These are phyloP conservation scores for Geranomyces variabilis DNA, from an alignment of 192 early-diverging fungal genomes.

Conservation along the genomic window DNA sequence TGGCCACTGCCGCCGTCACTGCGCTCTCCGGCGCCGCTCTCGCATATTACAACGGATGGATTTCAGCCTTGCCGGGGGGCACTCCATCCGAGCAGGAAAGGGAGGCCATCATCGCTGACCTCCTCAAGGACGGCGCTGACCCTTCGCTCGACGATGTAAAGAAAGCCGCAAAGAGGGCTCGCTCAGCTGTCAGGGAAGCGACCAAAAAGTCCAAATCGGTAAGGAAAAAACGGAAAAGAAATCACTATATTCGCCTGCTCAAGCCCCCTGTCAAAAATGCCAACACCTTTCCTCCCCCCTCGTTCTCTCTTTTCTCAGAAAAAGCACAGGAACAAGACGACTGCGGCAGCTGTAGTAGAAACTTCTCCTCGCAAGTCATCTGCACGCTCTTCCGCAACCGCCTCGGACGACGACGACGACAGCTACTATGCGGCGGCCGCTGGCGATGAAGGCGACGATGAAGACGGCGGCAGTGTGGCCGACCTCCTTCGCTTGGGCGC, in stretches of 20 bases:
- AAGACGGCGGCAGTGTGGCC: constrained; percentile 15
- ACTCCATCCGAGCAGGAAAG: background rate
- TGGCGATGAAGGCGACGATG: constrained; percentile 4
- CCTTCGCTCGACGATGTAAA: background rate
- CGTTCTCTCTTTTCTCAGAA: too few relatives aligned
- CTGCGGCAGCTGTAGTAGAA: too few relatives aligned
- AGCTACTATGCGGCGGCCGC: background rate
- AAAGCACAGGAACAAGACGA: too few relatives aligned
- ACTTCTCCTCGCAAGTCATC: too few relatives aligned
- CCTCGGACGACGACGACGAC: too few relatives aligned
- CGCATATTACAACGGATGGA: constrained; percentile 2
- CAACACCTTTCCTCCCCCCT: too few relatives aligned
- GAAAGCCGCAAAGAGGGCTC: background rate
- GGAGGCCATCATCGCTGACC: background rate
- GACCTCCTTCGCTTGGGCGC: constrained; percentile 16
- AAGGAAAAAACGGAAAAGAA: too few relatives aligned
- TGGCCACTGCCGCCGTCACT: background rate
- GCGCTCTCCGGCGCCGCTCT: background rate
- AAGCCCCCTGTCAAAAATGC: background rate
- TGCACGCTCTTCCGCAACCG: too few relatives aligned
- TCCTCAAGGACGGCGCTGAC: background rate
- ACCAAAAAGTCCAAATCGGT: background rate
- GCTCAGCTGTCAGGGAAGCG: background rate
- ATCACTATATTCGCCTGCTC: background rate
- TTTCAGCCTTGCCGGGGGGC: background rate